Base-by-base conservation (phyloP, 352 stramenopile genomes). In the Globisporangium uncinulatum region DNA sequence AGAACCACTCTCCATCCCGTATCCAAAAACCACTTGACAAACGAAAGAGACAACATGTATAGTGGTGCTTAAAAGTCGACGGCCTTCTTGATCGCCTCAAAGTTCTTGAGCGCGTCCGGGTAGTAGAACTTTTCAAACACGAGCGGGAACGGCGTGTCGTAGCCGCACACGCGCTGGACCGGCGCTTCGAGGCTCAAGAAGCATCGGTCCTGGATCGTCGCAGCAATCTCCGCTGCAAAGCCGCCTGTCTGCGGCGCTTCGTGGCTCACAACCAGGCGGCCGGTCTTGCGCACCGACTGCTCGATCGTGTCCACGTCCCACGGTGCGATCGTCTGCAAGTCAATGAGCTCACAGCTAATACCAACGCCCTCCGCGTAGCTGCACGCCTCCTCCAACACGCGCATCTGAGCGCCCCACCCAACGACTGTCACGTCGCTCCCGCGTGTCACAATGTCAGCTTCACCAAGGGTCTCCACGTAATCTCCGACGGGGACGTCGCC, bases 91-190 rank as follows among this genome's bases (percentile, higher is more conserved):
- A 99, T 98, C 13, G 91, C 91, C 66, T 98, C 92, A 56, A 98
- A 94, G 75, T 97, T 98, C 71, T 97, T 98, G 31, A 97, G 68
- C 34, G 94, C 82, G 48, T 98, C 87, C 2, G 94, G 94, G 43
- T 98, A 71, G 69, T 98, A 98, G 42, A 94, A 76, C 79, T 98
- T 98, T 68, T 99, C 97, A 72, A 98, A 98, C 11, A 96, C 84
- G 45, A 99, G 77, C 0, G 95, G 94, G 73, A 99, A 99, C 6
- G 97, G 97, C 32, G 95, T 99, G 66, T 99, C 97, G 66, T 98
- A 98, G 51, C 94, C 97, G 39, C 83, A 93, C 0, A 95, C 84
- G 21, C 96, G 82, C 67, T 98, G 87, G 70, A 98, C 97, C 6
- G 96, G 96, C 19, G 94, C 91, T 64, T 99, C 95, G 45, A 99